Evolutionary conservation across 371 early-diverging fungal species (phyloP), one percentile per base, ranked within the genome.

Genomic region (Mortierella sp.): DNA sequence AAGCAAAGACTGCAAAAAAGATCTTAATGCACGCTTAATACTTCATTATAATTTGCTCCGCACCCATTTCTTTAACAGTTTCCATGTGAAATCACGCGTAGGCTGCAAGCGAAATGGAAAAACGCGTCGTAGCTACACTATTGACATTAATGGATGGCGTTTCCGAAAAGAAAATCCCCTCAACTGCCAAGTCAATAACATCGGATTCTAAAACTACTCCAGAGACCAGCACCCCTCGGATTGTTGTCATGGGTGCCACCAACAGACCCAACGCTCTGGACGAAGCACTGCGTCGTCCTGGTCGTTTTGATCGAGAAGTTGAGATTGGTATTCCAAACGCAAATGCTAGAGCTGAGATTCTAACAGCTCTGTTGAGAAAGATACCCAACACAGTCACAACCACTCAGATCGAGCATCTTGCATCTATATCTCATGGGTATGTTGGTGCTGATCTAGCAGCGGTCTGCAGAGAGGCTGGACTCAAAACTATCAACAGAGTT

Each of bases 391-490:
- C 84, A 1, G 83, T 98, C 4, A 77, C 87, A 1, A 52, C 77
- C 0, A 80, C 78, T 0, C 88, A 97, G 19, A 58, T 97, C 3
- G 76, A 77, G 0, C 55, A 73, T 0, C 63, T 99, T 22, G 92
- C 98, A 0, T 87, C 85, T 1, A 84, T 81, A 53, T 87, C 95
- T 0, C 97, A 99, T 76, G 99, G 99, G 0, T 99, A 94, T 84
- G 98, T 98, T 36, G 99, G 99, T n/a, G 99, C 99, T 0, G 99
- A 99, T 87, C 80, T 99, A 33, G 93, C 94, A 0, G 94, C 94
- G 8, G 88, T 97, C 1, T 89, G 92, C 67, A 87, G 94, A 28
- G 98, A 98, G 72, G 97, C 98, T 4, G 97, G 96, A 8, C 68
- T 97, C 7, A 88, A 88, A 45, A 93, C 96, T 24, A 94, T 99